Conservation (phyloP, 257 asterid genomes). For the Catharanthus roseus region DNA sequence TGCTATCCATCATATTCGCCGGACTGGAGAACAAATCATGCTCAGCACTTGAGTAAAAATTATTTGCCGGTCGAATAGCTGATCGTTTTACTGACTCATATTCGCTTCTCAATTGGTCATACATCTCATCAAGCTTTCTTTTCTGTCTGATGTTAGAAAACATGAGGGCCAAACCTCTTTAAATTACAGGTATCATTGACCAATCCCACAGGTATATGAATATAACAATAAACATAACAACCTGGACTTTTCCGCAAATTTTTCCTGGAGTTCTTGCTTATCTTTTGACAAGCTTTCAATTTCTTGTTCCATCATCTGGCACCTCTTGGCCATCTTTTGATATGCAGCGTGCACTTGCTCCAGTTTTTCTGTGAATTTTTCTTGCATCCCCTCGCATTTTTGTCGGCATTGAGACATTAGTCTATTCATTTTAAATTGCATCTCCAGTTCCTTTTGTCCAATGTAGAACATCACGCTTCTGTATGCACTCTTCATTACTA, state of each 20-base stretch:
- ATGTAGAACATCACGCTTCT: slow-evolving; percentile 70
- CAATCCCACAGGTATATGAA: not conserved
- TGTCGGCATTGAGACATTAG: slow-evolving; percentile 74
- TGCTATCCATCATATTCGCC: slow-evolving; percentile 50
- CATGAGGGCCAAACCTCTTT: slow-evolving; percentile 5
- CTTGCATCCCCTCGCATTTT: slow-evolving; percentile 85
- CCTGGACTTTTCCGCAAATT: slow-evolving; percentile 93
- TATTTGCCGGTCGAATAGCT: slow-evolving; percentile 72
- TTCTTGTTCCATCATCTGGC: slow-evolving; percentile 91
- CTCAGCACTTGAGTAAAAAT: slow-evolving; percentile 58
- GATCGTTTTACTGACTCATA: slow-evolving; percentile 68
- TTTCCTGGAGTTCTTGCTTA: slow-evolving; percentile 88
- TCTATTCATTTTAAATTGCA: slow-evolving; percentile 80
- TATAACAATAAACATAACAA: slow-evolving; percentile 19
- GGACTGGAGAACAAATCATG: slow-evolving; percentile 74
- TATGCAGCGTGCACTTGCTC: slow-evolving; percentile 81
- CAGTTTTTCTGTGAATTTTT: slow-evolving; percentile 75
- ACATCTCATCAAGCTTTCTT: slow-evolving; percentile 97
- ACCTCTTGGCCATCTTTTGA: slow-evolving; percentile 78
- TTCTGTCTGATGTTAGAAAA: slow-evolving; percentile 60
- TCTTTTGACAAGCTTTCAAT: slow-evolving; percentile 71
- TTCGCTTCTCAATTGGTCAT: slow-evolving; percentile 82
- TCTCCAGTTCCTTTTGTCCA: slow-evolving; percentile 87
- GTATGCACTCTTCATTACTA: slow-evolving; percentile 71
- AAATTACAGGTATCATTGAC: not conserved